Evolutionary conservation across 805 yeast species (phyloP).

Genomic region (Zygotorulaspora danielsina): DNA sequence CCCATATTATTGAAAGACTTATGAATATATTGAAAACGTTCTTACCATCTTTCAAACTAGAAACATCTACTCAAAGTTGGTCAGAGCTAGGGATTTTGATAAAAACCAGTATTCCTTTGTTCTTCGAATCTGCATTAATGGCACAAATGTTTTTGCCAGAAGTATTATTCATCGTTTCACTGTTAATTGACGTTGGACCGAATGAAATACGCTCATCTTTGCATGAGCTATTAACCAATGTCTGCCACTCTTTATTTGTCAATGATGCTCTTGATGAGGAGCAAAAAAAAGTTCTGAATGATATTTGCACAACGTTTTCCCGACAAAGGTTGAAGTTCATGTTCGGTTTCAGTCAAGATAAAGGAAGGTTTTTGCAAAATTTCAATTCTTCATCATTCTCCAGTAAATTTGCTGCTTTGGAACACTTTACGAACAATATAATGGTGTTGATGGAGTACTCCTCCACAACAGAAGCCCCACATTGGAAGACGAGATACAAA

Average conservation of each 20-base stretch:
- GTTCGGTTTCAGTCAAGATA: slow-evolving; percentile 63
- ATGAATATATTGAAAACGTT: slow-evolving; percentile 51
- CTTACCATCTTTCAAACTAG: slow-evolving; percentile 39
- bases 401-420: slow-evolving; percentile 44
- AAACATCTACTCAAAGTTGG: slow-evolving; percentile 52
- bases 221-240: slow-evolving; percentile 58
- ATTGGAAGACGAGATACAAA: slow-evolving; percentile 65
- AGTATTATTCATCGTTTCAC: slow-evolving; percentile 59
- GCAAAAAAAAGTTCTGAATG: slow-evolving; percentile 42
- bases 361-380: slow-evolving; percentile 35
- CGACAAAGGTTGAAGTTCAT: slow-evolving; percentile 66
- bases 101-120: slow-evolving; percentile 56
- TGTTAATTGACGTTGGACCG: slow-evolving; percentile 50
- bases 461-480: slow-evolving; percentile 42
- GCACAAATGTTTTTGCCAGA: slow-evolving; percentile 69
- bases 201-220: slow-evolving; percentile 54
- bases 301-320: slow-evolving; percentile 40
- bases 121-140: slow-evolving; percentile 63
- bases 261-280: slow-evolving; percentile 47
- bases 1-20: slow-evolving; percentile 55
- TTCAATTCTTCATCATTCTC: slow-evolving; percentile 39
- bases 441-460: slow-evolving; percentile 49
- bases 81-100: slow-evolving; percentile 67
- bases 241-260: slow-evolving; percentile 63
- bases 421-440: slow-evolving; percentile 54